Conservation (phyloP, 2,329 filamentous ascomycete species). For the Neopestalotiopsis rosae region DNA sequence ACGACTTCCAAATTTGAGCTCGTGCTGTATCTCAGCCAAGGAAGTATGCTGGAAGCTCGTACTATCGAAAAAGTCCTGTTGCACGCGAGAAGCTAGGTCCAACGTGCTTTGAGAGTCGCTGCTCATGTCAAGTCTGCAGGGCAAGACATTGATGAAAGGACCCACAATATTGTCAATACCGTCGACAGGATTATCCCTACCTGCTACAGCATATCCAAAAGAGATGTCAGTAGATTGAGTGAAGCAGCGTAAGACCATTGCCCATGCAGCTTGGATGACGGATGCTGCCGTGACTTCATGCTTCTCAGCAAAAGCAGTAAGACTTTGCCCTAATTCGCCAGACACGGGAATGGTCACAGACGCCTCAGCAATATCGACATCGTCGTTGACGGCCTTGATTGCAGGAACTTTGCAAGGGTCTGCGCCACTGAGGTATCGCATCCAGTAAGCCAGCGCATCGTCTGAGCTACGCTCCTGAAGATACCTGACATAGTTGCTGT, state of each 20-base stretch:
- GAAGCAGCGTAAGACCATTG: slow-evolving; percentile 12
- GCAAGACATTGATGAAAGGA: slow-evolving; percentile 16
- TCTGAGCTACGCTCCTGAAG: not conserved
- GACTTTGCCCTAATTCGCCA: not conserved
- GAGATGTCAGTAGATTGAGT: slow-evolving; percentile 7
- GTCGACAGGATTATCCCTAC: slow-evolving; percentile 4
- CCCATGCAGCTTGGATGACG: slow-evolving; percentile 14
- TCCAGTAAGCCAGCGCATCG: slow-evolving; percentile 15
- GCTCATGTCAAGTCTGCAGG: slow-evolving; percentile 12
- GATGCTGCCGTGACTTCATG: slow-evolving; percentile 13
- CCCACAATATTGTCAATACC: slow-evolving; percentile 14
- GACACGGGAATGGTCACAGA: slow-evolving; percentile 9
- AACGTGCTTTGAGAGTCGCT: not conserved
- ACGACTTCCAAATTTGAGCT: slow-evolving; percentile 10
- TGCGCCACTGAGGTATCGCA: slow-evolving; percentile 13
- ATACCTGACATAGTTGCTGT: slow-evolving; percentile 16
- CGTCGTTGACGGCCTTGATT: not conserved
- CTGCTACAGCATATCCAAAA: slow-evolving; percentile 5
- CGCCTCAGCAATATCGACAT: not conserved
- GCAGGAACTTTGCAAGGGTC: slow-evolving; percentile 4
- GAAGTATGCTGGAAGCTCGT: slow-evolving; percentile 16
- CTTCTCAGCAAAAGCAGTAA: not conserved
- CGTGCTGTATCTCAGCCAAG: slow-evolving; percentile 18
- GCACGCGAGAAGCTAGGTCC: slow-evolving; percentile 9
- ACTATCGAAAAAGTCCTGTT: slow-evolving; percentile 18